Evolutionary conservation across 1,139 yeast species (phyloP).

Genomic region (Protomyces arabidopsidicola): DNA sequence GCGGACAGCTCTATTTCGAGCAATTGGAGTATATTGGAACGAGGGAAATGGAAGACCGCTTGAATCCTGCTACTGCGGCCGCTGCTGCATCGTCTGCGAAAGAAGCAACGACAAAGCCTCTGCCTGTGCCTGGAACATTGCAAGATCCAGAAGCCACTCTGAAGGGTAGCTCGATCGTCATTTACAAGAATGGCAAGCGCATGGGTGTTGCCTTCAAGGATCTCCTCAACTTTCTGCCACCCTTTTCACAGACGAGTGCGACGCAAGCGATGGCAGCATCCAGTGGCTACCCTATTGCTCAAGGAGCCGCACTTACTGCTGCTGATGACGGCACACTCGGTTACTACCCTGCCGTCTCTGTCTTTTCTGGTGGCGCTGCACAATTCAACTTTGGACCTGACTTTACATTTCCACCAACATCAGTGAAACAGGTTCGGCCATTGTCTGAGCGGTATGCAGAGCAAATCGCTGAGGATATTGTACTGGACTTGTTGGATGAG

Average conservation of each 20-base stretch:
- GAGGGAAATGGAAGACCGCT: constrained; percentile 66
- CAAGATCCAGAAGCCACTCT: constrained; percentile 36
- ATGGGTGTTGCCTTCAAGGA: constrained; percentile 64
- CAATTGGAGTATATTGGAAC: constrained; percentile 78
- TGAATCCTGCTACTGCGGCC: constrained; percentile 49
- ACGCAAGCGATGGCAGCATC: constrained; percentile 31
- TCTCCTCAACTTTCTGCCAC: constrained; percentile 75
- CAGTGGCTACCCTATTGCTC: constrained; percentile 40
- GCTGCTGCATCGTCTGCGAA: constrained; percentile 29
- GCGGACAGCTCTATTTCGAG: constrained; percentile 73
- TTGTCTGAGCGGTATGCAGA: constrained; percentile 62
- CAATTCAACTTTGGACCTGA: constrained; percentile 64
- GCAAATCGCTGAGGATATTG: constrained; percentile 71
- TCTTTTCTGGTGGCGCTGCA: constrained; percentile 74
- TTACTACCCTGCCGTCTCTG: constrained; percentile 85
- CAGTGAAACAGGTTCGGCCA: constrained; percentile 43
- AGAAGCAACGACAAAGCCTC: constrained; percentile 31
- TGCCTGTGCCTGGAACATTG: constrained; percentile 38
- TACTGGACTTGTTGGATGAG: constrained; percentile 81
- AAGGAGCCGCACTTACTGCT: constrained; percentile 7
- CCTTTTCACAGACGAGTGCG: constrained; percentile 45
- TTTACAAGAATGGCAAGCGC: constrained; percentile 71
- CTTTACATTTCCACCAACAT: constrained; percentile 48
- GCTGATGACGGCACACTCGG: constrained; percentile 79
- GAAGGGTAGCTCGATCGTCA: constrained; percentile 52